Evolutionary conservation across 768 basidiomycete species (phyloP), one percentile per base, ranked within the genome.

Genomic region (Brasilioporus rufonigricans): DNA sequence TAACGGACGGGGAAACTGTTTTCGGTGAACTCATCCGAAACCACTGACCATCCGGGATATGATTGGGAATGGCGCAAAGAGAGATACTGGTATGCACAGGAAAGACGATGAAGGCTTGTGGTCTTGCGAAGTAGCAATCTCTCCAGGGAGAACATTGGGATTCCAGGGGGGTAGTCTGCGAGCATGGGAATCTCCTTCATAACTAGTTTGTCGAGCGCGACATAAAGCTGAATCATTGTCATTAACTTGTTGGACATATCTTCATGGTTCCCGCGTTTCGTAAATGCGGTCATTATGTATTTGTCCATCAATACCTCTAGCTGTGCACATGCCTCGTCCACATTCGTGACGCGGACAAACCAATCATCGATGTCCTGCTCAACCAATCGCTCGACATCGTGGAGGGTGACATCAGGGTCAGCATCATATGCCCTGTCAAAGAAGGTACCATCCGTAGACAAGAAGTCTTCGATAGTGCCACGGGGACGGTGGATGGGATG

Each of bases 221-320:
- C n/a, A 16, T 6, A 50, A 16, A 50, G 49, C 14, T 50, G 74
- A 0, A 67, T 36, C 6, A 35, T 14, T 0, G 65, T 66, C 44
- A 82, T 60, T 24, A 80, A 48, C 68, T 77, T 74, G 4, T 73
- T 53, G 0, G 78, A 78, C 2, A 59, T 31, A 33, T 67, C 54
- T 52, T 79, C 76, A 14, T 74, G 69, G 27, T 68, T 5, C 6
- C 3, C 11, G 3, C 7, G 1, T 74, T 4, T 4, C 12, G 11
- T 33, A 11, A 13, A 14, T 11, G 60, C 56, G 12, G 5, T 18
- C 4, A 1, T 1, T 71, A 75, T 13, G 32, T 77, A 74, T 12
- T 58, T 33, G 5, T 47, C 38, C 31, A 19, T 66, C 39, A 65
- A 69, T 2, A 61, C 26, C 48, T 58, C 56, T 13, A 65, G 55